Base-by-base conservation (phyloP, 305 asterid genomes). In the Withania somnifera region DNA sequence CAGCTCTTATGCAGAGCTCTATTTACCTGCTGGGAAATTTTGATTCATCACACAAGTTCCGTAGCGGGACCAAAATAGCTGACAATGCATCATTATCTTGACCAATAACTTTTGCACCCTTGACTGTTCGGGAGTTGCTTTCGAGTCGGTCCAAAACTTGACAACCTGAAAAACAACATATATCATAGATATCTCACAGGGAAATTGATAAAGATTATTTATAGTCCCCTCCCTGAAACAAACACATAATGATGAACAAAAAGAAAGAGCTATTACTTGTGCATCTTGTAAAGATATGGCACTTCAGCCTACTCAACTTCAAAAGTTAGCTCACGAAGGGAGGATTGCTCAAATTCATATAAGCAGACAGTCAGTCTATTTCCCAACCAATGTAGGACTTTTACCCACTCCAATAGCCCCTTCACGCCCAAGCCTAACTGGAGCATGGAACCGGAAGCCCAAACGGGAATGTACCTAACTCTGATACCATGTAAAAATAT, bases 81-180 rank as follows among this genome's bases (percentile, higher is more conserved):
- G 97, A 86, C 86, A 97, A 87, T 81, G 98, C 92, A 86, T 92
- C 97, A 87, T 91, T 93, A 84, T 97, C 98, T 89, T 92, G 92
- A 67, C 95, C 98, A 87, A 97, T 92, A 81, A 84, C 80, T 82
- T 89, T 93, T 79, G 99, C 97, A 82, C 98, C 98, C 86, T 90
- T 94, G 80, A 91, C 94, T 10, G 93, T 90, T 73, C 95, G 93
- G 66, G 99, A 93, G 87, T 91, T 95, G 84, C 87, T 95, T 86
- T 97, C 99, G 88, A 97, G 84, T 82, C 90, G 86, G 86, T 95
- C 96, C 93, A 97, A 88, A 82, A 88, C 92, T 82, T 90, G 93
- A 82, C 97, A 92, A 84, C 98, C 99, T 96, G 92, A 85, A 85
- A 61, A 82, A 77, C 71, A 71, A 84, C 40, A 81, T n/a, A 82